These are phyloP conservation scores for Nidularia sp. DNA, from an alignment of 768 basidiomycete species.

Conservation along the genomic window DNA sequence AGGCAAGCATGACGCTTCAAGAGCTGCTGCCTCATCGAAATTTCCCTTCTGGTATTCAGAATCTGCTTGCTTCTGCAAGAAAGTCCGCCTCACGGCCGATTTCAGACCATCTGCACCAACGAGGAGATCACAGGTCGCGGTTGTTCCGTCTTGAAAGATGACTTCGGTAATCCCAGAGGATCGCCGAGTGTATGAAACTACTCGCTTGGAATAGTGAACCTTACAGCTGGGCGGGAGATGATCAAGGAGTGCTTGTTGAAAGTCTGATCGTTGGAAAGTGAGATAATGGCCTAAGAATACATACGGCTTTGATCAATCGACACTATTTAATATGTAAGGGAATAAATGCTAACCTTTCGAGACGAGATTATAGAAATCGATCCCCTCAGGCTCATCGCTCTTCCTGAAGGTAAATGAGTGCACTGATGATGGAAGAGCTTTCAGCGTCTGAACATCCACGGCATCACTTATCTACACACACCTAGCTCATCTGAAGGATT, in stretches of 20 bases:
- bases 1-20: conserved; percentile 16
- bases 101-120: conserved; percentile 35
- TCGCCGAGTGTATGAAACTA: conserved; percentile 33
- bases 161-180: conserved; percentile 16
- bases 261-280: conserved; percentile 46
- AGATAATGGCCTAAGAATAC: conserved; percentile 13
- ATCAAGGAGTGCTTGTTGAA: conserved; percentile 41
- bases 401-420: conserved; percentile 19
- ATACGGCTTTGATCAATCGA: background rate
- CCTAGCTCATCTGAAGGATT: conserved; percentile 6
- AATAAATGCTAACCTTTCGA: conserved; percentile 7
- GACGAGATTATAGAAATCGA: conserved; percentile 12
- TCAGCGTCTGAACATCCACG: background rate
- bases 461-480: background rate
- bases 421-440: conserved; percentile 1
- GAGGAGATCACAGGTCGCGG: conserved; percentile 45
- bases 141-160: conserved; percentile 42
- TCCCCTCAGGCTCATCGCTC: conserved; percentile 13
- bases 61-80: conserved; percentile 14
- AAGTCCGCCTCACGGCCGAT: conserved; percentile 21
- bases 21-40: conserved; percentile 6
- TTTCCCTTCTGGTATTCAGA: conserved; percentile 7
- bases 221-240: conserved; percentile 30
- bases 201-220: conserved; percentile 35
- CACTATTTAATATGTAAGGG: background rate